phyloP scores from a whole-genome alignment of 495 filamentous ascomycete species.

The Aspergillus campestris region DNA sequence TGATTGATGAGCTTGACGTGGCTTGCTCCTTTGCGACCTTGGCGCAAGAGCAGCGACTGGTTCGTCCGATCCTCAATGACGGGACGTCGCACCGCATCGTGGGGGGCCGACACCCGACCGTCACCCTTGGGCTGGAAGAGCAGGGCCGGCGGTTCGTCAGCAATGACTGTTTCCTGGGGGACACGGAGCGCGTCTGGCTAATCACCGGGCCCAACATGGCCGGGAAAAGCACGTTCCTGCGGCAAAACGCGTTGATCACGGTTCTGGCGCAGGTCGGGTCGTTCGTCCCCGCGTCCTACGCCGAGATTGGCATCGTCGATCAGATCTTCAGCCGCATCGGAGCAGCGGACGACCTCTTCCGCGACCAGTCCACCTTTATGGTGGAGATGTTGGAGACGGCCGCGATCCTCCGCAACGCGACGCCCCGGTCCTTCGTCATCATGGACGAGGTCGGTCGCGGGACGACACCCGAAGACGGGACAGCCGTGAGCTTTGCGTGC shows the following conservation, averaged over 20 bases:
- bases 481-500: constrained; percentile 81
- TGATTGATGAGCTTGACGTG: constrained; percentile 89
- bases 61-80: constrained; percentile 62
- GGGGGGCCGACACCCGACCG: constrained; percentile 81
- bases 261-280: constrained; percentile 88
- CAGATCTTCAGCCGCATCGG: constrained; percentile 88
- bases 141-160: constrained; percentile 75
- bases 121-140: constrained; percentile 69
- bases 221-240: constrained; percentile 89
- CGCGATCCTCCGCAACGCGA: constrained; percentile 44
- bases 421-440: constrained; percentile 68
- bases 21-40: constrained; percentile 72
- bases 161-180: constrained; percentile 78
- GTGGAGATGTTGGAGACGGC: constrained; percentile 51
- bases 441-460: constrained; percentile 98
- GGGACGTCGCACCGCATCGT: constrained; percentile 55
- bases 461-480: constrained; percentile 85
- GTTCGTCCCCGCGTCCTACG: constrained; percentile 82
- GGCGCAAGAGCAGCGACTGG: constrained; percentile 62
- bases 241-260: constrained; percentile 89
- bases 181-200: constrained; percentile 65
- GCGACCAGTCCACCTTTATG: constrained; percentile 92
- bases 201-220: constrained; percentile 99
- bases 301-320: constrained; percentile 80
- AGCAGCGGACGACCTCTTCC: constrained; percentile 85